Percentiles rank a stretch among this genome's conserved stretches.
These are phyloP conservation scores for Juglanconis sp. DNA, from an alignment of 2,329 filamentous ascomycete species.

Conservation along the genomic window DNA sequence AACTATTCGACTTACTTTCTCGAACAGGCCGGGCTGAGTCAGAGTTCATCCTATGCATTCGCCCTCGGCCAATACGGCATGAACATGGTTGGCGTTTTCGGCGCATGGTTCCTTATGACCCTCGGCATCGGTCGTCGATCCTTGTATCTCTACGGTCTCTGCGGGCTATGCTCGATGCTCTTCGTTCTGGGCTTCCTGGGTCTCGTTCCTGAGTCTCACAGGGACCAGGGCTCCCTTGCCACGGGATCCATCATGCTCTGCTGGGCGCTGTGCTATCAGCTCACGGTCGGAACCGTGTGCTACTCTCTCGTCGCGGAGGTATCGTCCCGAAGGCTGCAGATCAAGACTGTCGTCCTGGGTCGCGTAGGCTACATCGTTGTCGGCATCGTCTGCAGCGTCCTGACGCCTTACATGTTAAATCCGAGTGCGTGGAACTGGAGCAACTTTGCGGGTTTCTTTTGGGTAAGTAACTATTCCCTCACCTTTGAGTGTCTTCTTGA, in stretches of 20 bases:
- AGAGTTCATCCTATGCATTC: conserved; percentile 53
- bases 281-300: conserved; percentile 83
- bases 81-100: conserved; percentile 78
- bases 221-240: conserved; percentile 63
- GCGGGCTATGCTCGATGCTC: conserved; percentile 71
- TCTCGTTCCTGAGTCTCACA: conserved; percentile 61
- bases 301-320: conserved; percentile 86
- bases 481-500: background rate
- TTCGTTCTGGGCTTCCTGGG: conserved; percentile 82
- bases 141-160: conserved; percentile 74
- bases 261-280: conserved; percentile 80
- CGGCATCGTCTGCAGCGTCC: conserved; percentile 73
- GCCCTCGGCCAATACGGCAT: conserved; percentile 64
- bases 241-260: conserved; percentile 83
- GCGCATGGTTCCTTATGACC: conserved; percentile 78
- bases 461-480: conserved; percentile 45
- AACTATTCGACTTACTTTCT: conserved; percentile 65
- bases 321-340: conserved; percentile 76
- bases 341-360: conserved; percentile 87
- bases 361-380: conserved; percentile 80
- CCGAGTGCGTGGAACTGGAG: conserved; percentile 83
- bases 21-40: conserved; percentile 54
- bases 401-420: conserved; percentile 93
- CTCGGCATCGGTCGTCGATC: conserved; percentile 70
- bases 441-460: conserved; percentile 86